Conservation (phyloP, 495 filamentous ascomycete species). For the Acidomyces sp. region DNA sequence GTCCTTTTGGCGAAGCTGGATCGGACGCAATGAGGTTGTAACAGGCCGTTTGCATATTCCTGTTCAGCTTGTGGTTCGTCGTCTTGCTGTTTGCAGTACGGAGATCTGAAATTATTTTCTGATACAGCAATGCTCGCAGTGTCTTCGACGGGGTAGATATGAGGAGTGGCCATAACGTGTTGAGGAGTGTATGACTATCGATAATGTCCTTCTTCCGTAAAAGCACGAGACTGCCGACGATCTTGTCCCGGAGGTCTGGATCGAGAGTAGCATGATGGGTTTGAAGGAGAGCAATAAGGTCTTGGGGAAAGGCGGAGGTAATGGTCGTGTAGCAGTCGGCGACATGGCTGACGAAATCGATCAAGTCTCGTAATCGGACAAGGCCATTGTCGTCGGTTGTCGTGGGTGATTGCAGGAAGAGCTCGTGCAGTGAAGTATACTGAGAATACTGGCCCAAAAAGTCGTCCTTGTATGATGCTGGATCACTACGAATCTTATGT, state of each 20-base stretch:
- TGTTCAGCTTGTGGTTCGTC: slow-evolving; percentile 82
- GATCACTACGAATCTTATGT: slow-evolving; percentile 77
- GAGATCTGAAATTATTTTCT: slow-evolving; percentile 84
- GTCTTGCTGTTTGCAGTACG: slow-evolving; percentile 70
- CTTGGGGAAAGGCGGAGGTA: slow-evolving; percentile 61
- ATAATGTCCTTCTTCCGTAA: slow-evolving; percentile 83
- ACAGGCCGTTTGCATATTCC: slow-evolving; percentile 79
- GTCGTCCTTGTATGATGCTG: slow-evolving; percentile 73
- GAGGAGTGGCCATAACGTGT: slow-evolving; percentile 85
- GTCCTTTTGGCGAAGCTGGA: slow-evolving; percentile 63
- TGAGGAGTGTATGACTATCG: slow-evolving; percentile 66
- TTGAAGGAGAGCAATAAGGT: slow-evolving; percentile 66
- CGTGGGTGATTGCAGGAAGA: slow-evolving; percentile 72
- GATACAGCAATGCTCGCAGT: slow-evolving; percentile 67
- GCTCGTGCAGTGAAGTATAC: slow-evolving; percentile 80
- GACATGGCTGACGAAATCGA: slow-evolving; percentile 83
- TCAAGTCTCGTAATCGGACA: slow-evolving; percentile 67
- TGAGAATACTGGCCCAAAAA: slow-evolving; percentile 81
- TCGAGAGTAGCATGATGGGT: slow-evolving; percentile 71
- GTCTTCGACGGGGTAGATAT: slow-evolving; percentile 76
- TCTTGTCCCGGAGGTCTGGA: slow-evolving; percentile 76
- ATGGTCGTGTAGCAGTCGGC: slow-evolving; percentile 82
- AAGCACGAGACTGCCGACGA: slow-evolving; percentile 80
- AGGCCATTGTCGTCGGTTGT: slow-evolving; percentile 62
- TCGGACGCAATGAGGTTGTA: slow-evolving; percentile 84